Conservation (phyloP, 139 green algal species). For the Picochlorum sp. region DNA sequence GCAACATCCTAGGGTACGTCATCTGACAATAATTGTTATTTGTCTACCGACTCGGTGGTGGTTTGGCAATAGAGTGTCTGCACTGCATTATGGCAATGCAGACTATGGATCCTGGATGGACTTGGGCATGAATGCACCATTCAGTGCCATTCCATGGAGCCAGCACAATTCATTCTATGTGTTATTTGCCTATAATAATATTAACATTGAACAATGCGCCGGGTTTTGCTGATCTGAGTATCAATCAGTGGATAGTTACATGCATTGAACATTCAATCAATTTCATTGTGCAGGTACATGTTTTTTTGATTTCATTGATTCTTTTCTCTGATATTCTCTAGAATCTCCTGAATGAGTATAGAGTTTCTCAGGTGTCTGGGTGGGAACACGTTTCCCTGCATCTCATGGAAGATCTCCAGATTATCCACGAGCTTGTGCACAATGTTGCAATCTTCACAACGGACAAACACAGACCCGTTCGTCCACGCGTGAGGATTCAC, state of each 20-base stretch:
- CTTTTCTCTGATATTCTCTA: slow-evolving; percentile 7
- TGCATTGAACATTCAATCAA: background rate
- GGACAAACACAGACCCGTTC: slow-evolving; percentile 48
- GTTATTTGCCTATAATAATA: background rate
- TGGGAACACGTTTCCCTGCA: slow-evolving; percentile 28
- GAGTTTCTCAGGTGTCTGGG: slow-evolving; percentile 21
- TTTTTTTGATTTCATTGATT: slow-evolving; percentile 1
- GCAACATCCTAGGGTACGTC: too few species aligned
- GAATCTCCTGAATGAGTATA: slow-evolving; percentile 15
- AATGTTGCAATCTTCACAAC: slow-evolving; percentile 35
- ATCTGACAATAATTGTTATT: too few species aligned
- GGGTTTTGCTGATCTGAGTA: slow-evolving; percentile 36
- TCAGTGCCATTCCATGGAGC: too few species aligned
- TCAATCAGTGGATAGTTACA: slow-evolving; percentile 30
- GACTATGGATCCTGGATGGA: too few species aligned
- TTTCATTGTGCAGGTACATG: slow-evolving; percentile 3
- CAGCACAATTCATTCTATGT: too few species aligned
- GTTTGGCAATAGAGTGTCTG: too few species aligned
- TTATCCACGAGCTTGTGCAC: slow-evolving; percentile 35
- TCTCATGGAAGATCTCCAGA: slow-evolving; percentile 29
- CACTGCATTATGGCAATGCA: too few species aligned
- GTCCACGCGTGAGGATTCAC: slow-evolving; percentile 56
- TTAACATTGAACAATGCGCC: background rate
- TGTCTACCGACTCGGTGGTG: too few species aligned
- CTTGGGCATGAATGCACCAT: too few species aligned